phyloP scores from a whole-genome alignment of 805 yeast species.

The Sungouiozyma ichnusensis region DNA sequence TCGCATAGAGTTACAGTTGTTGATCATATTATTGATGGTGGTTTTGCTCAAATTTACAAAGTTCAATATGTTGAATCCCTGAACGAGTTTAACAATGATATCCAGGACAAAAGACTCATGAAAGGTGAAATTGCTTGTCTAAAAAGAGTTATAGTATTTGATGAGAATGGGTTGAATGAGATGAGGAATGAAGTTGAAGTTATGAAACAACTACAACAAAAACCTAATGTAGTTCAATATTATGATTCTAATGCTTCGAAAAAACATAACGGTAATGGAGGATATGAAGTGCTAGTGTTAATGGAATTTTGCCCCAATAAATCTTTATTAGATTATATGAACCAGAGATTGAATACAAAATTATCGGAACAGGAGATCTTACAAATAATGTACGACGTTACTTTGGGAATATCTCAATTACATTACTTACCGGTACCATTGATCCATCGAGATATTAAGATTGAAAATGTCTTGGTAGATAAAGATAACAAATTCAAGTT shows the following conservation, averaged over 20 bases:
- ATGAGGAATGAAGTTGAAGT: constrained; percentile 70
- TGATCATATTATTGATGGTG: constrained; percentile 59
- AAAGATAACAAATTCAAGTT: constrained; percentile 59
- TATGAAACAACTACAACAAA: constrained; percentile 51
- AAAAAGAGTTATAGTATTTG: constrained; percentile 65
- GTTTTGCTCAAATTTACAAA: constrained; percentile 70
- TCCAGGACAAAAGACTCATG: constrained; percentile 27
- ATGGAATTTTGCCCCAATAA: constrained; percentile 91
- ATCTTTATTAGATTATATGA: constrained; percentile 86
- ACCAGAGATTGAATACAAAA: constrained; percentile 68
- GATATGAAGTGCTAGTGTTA: constrained; percentile 78
- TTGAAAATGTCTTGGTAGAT: constrained; percentile 85
- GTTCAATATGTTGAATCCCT: constrained; percentile 37
- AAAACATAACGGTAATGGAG: constrained; percentile 28
- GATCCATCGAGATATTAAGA: constrained; percentile 88
- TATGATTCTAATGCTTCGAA: constrained; percentile 71
- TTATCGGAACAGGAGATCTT: constrained; percentile 66
- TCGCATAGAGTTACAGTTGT: constrained; percentile 44
- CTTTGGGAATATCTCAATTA: constrained; percentile 75
- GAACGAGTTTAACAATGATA: constrained; percentile 15
- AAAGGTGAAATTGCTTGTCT: constrained; percentile 48
- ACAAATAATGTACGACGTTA: constrained; percentile 73
- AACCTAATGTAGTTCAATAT: constrained; percentile 53
- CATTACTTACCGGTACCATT: constrained; percentile 57
- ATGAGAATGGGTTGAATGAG: constrained; percentile 54